These are phyloP conservation scores for Boletus tylopilopsis DNA, from an alignment of 768 basidiomycete species.

Conservation along the genomic window DNA sequence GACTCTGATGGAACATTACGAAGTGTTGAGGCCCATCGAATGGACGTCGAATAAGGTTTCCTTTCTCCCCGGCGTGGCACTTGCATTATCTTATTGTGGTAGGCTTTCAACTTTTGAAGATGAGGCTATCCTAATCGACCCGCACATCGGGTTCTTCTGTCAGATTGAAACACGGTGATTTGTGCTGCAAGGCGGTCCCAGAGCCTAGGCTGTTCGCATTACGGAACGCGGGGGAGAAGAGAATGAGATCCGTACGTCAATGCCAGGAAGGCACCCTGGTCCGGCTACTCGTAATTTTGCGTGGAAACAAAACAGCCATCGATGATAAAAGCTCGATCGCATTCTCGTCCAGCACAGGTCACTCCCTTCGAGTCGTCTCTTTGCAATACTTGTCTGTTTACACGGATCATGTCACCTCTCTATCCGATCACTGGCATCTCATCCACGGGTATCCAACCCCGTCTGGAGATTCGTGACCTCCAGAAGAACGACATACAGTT, in stretches of 20 bases:
- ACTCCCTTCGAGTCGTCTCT: not conserved
- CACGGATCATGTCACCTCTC: slow-evolving; percentile 7
- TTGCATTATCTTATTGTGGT: too few relatives aligned
- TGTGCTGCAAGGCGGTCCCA: too few relatives aligned
- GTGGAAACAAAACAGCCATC: not conserved
- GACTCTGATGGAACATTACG: too few relatives aligned
- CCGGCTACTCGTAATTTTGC: not conserved
- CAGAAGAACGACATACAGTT: slow-evolving; percentile 8
- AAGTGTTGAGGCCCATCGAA: too few relatives aligned
- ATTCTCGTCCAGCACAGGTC: not conserved
- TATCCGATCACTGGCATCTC: slow-evolving; percentile 8
- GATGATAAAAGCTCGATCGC: slow-evolving; percentile 3
- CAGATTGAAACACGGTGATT: too few relatives aligned
- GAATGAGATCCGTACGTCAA: not conserved
- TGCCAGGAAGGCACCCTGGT: not conserved
- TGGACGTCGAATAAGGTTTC: too few relatives aligned
- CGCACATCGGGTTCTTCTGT: too few relatives aligned
- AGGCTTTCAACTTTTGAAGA: too few relatives aligned
- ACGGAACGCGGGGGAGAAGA: not conserved
- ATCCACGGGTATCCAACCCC: slow-evolving; percentile 6
- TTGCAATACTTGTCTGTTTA: not conserved
- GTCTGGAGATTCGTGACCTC: slow-evolving; percentile 17
- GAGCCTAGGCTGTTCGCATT: not conserved
- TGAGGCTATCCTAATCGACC: too few relatives aligned
- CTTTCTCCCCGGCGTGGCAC: too few relatives aligned